Percentiles rank a stretch among this genome's conserved stretches.
These are phyloP conservation scores for Pythium sp. DNA, from an alignment of 352 stramenopile genomes.

Conservation along the genomic window DNA sequence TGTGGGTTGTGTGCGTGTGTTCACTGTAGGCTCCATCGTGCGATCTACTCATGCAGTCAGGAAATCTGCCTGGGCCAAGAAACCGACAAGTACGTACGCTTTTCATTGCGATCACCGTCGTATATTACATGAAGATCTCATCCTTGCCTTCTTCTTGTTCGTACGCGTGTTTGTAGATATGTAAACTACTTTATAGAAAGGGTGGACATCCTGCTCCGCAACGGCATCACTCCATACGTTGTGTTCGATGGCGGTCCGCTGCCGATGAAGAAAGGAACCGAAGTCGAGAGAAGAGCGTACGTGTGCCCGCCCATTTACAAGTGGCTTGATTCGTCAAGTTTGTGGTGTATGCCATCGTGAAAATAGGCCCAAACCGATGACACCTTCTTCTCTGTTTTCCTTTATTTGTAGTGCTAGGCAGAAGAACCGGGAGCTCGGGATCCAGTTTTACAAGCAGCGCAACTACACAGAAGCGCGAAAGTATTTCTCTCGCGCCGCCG, in stretches of 20 bases:
- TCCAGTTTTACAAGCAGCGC: conserved; percentile 52
- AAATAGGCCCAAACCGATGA: background rate
- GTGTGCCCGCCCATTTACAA: background rate
- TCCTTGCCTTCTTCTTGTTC: background rate
- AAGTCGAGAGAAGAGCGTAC: conserved; percentile 65
- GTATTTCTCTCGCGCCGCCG: conserved; percentile 65
- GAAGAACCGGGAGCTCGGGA: conserved; percentile 64
- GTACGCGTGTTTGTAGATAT: conserved; percentile 39
- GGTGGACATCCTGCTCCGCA: conserved; percentile 43
- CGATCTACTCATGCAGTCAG: conserved; percentile 72
- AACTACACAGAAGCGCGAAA: conserved; percentile 67
- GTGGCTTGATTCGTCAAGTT: background rate
- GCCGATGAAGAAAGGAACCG: conserved; percentile 77
- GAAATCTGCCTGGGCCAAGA: conserved; percentile 66
- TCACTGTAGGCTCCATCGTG: conserved; percentile 64
- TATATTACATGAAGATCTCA: background rate
- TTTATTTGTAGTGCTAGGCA: conserved; percentile 39
- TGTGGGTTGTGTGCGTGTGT: background rate
- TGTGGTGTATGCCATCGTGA: background rate
- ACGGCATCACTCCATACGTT: conserved; percentile 69
- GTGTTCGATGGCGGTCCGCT: conserved; percentile 74
- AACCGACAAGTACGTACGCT: conserved; percentile 57
- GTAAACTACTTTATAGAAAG: conserved; percentile 75
- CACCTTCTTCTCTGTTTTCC: background rate
- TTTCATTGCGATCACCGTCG: background rate